phyloP scores from a whole-genome alignment of 2,329 filamentous ascomycete species.

The Alternaria hordeiaustralica region DNA sequence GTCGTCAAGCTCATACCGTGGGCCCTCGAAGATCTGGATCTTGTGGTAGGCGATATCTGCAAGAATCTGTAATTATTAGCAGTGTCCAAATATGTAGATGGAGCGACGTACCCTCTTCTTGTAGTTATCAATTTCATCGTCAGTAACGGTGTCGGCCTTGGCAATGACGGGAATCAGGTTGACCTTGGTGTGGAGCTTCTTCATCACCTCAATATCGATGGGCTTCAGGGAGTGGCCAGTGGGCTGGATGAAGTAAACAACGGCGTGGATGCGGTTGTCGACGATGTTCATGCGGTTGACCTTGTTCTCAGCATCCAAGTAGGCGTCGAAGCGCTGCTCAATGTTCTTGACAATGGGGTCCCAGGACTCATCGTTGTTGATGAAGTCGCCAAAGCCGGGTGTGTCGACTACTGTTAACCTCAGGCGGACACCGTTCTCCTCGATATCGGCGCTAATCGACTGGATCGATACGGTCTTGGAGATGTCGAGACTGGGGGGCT shows the following conservation, averaged over 20 bases:
- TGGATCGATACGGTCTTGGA: conserved; percentile 75
- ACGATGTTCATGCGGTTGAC: conserved; percentile 99
- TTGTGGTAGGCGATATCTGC: conserved; percentile 96
- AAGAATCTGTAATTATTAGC: conserved; percentile 72
- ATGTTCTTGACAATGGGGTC: conserved; percentile 99
- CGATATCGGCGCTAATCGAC: conserved; percentile 70
- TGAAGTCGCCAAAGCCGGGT: conserved; percentile 97
- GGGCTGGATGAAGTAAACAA: conserved; percentile 99
- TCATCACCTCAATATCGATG: conserved; percentile 99
- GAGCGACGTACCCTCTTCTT: conserved; percentile 83
- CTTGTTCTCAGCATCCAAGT: conserved; percentile 99
- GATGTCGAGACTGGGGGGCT: conserved; percentile 95
- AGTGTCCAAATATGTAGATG: neutral
- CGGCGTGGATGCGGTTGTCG: conserved; percentile 98
- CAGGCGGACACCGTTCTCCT: conserved; percentile 97
- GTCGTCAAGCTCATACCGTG: conserved; percentile 97
- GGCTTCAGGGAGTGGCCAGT: conserved; percentile 98
- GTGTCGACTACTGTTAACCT: conserved; percentile 97
- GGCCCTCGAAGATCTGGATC: conserved; percentile 98
- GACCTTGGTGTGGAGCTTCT: conserved; percentile 99
- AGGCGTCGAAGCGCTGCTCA: conserved; percentile 97
- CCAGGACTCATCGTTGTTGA: conserved; percentile 99
- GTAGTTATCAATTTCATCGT: conserved; percentile 93
- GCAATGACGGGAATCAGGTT: conserved; percentile 99
- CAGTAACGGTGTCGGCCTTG: conserved; percentile 96